Evolutionary conservation across 2,329 filamentous ascomycete genomes (phyloP).

Genomic region (Trichophyton rubrum): DNA sequence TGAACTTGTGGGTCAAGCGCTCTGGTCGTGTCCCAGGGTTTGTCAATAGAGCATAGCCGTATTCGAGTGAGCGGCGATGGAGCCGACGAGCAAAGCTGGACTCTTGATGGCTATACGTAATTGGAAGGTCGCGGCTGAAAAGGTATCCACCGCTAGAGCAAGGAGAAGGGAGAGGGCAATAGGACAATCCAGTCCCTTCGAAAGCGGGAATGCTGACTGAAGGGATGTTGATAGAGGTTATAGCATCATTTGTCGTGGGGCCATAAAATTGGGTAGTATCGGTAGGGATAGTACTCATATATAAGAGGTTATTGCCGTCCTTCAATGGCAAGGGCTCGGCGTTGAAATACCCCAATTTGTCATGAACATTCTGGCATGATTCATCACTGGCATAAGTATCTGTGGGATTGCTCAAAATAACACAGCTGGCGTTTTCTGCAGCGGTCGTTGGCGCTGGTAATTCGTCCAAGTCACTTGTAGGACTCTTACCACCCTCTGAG

Average conservation of each 20-base stretch:
- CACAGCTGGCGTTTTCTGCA: not conserved
- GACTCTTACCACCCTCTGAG: not conserved
- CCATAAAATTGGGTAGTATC: not conserved
- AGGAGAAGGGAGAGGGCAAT: not conserved
- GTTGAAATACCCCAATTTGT: not conserved
- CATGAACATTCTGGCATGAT: not conserved
- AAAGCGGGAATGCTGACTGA: not conserved
- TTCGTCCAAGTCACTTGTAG: not conserved
- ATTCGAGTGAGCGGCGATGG: constrained; percentile 54
- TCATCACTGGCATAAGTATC: not conserved
- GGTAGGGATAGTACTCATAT: not conserved
- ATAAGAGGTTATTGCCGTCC: not conserved
- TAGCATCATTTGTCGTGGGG: not conserved
- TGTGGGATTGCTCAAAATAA: not conserved
- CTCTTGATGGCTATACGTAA: constrained; percentile 53
- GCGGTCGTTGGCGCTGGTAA: not conserved
- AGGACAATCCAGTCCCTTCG: not conserved
- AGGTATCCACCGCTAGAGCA: not conserved
- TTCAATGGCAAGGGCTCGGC: not conserved
- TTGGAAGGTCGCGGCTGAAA: not conserved
- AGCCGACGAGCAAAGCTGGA: constrained; percentile 59
- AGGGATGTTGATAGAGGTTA: not conserved
- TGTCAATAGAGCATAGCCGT: constrained; percentile 47
- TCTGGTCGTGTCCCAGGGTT: constrained; percentile 15
- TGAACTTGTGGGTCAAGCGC: constrained; percentile 17